Base-by-base conservation (phyloP, 1,284 basidiomycete species). In the Ceratobasidium sp. region DNA sequence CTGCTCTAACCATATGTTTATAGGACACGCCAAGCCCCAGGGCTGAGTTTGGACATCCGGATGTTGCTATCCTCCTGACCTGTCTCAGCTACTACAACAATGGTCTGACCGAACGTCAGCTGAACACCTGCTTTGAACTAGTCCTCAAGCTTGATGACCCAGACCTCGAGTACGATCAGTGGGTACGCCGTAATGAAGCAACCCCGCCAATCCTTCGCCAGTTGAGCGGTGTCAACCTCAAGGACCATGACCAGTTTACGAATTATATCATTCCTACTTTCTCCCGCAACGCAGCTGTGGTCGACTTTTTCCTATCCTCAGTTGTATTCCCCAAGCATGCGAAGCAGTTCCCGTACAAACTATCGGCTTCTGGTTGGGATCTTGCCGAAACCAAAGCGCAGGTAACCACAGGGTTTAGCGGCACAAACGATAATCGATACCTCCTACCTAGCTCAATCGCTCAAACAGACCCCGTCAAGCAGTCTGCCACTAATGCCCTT, bases 21-120 rank as follows among this genome's bases (percentile, higher is more conserved):
- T 33, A 89, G 79, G 89, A 89, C 75, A 82, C 86, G 1, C 88
- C 88, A 0, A 82, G 87, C 20, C 76, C 82, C 45, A 83, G 85
- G 45, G 87, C 89, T 26, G 88, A 90, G 58, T 89, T 90, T 76
- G 88, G 87, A 0, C 88, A 89, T 80, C 88, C 88, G 0, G 88
- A 90, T 37, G 82, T 89, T 28, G 83, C 85, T 0, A 81, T 89
- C 66, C 77, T 83, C 15, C 82, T 89, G 39, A 89, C 89, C 0
- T 89, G 85, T 69, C 81, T 90, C 17, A 85, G 84, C 0, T 90
- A 89, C 76, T 89, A 89, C 64, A 88, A 89, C 56, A 81, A 82
- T 2, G 89, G 89, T 10, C 83, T 90, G 35, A 82, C 80, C 0
- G 77, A 82, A n/a, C 75, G 81, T 2, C 86, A 90, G 63, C 78